These are phyloP conservation scores for Claviceps spartinae DNA, from an alignment of 2,329 filamentous ascomycete species.

Conservation along the genomic window DNA sequence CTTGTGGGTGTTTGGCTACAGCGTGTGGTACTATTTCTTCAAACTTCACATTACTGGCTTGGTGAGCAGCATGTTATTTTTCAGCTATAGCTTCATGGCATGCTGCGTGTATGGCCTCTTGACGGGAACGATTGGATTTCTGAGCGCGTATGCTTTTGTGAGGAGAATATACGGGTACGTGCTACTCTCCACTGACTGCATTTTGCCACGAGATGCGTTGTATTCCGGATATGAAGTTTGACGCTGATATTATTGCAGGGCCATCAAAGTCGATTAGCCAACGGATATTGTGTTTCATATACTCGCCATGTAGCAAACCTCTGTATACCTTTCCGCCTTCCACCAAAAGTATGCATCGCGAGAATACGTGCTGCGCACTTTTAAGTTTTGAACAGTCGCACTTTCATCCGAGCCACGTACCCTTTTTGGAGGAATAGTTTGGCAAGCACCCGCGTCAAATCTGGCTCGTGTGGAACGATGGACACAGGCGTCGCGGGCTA, in stretches of 20 bases:
- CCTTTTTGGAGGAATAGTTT: no score
- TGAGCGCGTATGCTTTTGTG: slow-evolving; percentile 75
- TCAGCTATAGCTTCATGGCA: slow-evolving; percentile 70
- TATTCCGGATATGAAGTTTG: neutral
- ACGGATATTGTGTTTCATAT: neutral
- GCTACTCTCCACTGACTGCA: neutral
- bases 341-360: neutral
- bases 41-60: slow-evolving; percentile 73
- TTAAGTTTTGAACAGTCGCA: neutral
- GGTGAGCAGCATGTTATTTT: slow-evolving; percentile 68
- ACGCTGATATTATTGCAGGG: slow-evolving; percentile 19
- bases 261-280: slow-evolving; percentile 36
- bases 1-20: slow-evolving; percentile 73
- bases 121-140: slow-evolving; percentile 71
- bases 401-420: neutral
- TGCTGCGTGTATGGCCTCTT: slow-evolving; percentile 70
- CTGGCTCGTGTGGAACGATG: no score
- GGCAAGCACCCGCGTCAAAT: no score
- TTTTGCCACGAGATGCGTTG: no score
- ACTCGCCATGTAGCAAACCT: neutral
- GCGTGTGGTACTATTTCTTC: slow-evolving; percentile 69
- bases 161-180: slow-evolving; percentile 67
- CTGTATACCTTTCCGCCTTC: neutral
- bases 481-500: no score
- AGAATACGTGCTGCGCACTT: neutral